A percentile compares a stretch with the other conserved stretches of the same genome.
phyloP scores from a whole-genome alignment of 805 yeast genomes.

The Saturnispora ahearnii region DNA sequence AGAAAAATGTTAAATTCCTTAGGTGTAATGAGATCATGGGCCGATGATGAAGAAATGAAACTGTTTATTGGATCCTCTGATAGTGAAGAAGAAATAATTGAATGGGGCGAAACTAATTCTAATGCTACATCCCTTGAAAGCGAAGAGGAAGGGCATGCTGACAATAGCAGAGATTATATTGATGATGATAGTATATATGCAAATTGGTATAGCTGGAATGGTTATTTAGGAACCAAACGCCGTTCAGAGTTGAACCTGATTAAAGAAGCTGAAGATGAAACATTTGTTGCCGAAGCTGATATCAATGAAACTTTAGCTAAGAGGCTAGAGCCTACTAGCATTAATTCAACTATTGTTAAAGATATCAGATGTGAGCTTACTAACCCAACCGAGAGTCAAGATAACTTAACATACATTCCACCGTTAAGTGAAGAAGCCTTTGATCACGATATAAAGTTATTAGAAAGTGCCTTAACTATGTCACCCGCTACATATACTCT shows the following conservation, averaged over 20 bases:
- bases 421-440: not conserved
- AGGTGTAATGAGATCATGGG: slow-evolving; percentile 17
- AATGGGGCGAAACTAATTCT: slow-evolving; percentile 7
- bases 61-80: slow-evolving; percentile 15
- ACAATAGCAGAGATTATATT: not conserved
- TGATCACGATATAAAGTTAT: too few species aligned
- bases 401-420: not conserved
- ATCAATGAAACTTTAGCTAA: not conserved
- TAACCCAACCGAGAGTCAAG: not conserved
- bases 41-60: slow-evolving; percentile 20
- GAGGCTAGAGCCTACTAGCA: too few species aligned
- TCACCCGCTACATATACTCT: not conserved
- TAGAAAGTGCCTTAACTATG: not conserved
- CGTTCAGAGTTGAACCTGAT: slow-evolving; percentile 9
- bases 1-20: slow-evolving; percentile 10
- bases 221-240: not conserved
- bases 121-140: not conserved
- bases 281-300: not conserved
- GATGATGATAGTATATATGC: not conserved
- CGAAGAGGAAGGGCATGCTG: not conserved
- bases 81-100: slow-evolving; percentile 10
- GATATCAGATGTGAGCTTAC: too few species aligned
- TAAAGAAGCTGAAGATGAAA: slow-evolving; percentile 11
- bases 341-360: too few species aligned
- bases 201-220: not conserved